Conservation (phyloP, 2,329 filamentous ascomycete species). For the Neonectria ditissima region DNA sequence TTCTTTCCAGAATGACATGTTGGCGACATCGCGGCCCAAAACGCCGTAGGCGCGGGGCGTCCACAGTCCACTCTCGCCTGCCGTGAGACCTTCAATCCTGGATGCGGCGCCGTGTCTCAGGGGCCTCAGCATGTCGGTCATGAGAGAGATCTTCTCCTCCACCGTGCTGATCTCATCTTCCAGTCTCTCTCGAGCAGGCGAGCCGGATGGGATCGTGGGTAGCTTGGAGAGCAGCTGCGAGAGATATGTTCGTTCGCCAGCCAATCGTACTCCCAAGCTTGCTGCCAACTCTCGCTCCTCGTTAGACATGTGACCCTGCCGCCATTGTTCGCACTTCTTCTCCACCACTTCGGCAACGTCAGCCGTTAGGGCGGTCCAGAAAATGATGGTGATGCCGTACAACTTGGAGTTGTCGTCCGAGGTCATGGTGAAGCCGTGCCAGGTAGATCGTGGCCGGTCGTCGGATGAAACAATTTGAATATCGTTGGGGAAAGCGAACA, state of each 20-base stretch:
- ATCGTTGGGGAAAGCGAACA: slow-evolving; percentile 99
- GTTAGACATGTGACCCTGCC: slow-evolving; percentile 86
- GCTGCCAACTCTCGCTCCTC: slow-evolving; percentile 93
- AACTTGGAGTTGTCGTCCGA: slow-evolving; percentile 90
- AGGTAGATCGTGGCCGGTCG: slow-evolving; percentile 92
- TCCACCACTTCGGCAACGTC: slow-evolving; percentile 87
- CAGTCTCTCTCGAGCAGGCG: slow-evolving; percentile 81
- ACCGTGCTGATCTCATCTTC: slow-evolving; percentile 96
- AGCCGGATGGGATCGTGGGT: slow-evolving; percentile 83
- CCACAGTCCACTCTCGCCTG: slow-evolving; percentile 96
- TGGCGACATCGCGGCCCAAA: slow-evolving; percentile 82
- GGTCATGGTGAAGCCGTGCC: slow-evolving; percentile 99
- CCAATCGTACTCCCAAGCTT: slow-evolving; percentile 89
- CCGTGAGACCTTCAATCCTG: slow-evolving; percentile 96
- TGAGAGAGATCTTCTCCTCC: slow-evolving; percentile 95
- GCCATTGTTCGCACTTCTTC: slow-evolving; percentile 85
- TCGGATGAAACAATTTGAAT: slow-evolving; percentile 97
- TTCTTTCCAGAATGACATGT: slow-evolving; percentile 97
- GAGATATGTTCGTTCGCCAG: slow-evolving; percentile 87
- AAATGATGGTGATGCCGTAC: slow-evolving; percentile 89
- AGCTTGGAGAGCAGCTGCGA: slow-evolving; percentile 88
- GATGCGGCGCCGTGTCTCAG: slow-evolving; percentile 94
- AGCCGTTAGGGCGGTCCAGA: slow-evolving; percentile 90
- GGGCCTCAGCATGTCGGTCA: slow-evolving; percentile 95
- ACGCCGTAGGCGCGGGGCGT: slow-evolving; percentile 94